phyloP scores from a whole-genome alignment of 805 yeast genomes.

The Cyberlindnera misumaiensis region DNA sequence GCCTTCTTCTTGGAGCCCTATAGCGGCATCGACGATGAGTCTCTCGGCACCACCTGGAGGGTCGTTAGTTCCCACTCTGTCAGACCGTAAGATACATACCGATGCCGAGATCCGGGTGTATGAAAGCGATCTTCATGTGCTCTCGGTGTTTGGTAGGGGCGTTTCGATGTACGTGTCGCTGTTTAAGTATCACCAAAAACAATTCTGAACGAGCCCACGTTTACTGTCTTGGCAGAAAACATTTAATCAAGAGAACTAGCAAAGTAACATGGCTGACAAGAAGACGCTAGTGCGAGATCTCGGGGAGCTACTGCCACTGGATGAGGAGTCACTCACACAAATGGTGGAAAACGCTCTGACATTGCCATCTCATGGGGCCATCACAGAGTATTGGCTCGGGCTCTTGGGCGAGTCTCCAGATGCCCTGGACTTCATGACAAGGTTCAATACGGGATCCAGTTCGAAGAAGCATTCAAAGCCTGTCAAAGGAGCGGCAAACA shows the following conservation, averaged over 20 bases:
- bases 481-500: too few relatives aligned
- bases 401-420: constrained; percentile 52
- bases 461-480: too few relatives aligned
- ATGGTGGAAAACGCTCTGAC: constrained; percentile 47
- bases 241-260: too few relatives aligned
- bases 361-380: constrained; percentile 39
- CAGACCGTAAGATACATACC: constrained; percentile 26
- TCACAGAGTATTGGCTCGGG: constrained; percentile 46
- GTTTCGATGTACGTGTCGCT: not conserved
- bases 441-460: constrained; percentile 29
- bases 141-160: not conserved
- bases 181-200: too few relatives aligned
- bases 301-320: constrained; percentile 45
- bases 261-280: too few relatives aligned
- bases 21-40: constrained; percentile 91
- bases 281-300: constrained; percentile 12
- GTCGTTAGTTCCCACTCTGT: not conserved
- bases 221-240: too few relatives aligned
- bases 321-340: constrained; percentile 46
- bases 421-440: constrained; percentile 39
- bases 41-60: constrained; percentile 80
- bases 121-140: constrained; percentile 60
- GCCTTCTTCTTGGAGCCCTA: constrained; percentile 66
- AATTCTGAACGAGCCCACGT: too few relatives aligned
- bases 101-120: constrained; percentile 95